Evolutionary conservation across 345 rosid genomes (phyloP).

Genomic region (Geranium brycei): DNA sequence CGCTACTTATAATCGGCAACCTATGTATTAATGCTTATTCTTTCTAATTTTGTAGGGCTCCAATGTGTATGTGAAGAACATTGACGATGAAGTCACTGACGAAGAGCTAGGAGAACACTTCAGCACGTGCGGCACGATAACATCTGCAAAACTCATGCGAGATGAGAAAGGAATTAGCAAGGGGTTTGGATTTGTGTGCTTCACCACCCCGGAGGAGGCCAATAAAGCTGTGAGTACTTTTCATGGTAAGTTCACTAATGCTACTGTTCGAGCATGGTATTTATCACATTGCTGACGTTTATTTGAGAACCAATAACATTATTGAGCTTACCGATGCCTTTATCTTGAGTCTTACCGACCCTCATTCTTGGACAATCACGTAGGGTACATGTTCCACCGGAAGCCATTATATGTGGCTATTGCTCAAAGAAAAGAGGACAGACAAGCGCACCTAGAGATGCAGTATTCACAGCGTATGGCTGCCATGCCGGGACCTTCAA

Average conservation of each 20-base stretch:
- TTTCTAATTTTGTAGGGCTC: conserved; percentile 31
- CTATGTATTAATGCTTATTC: neutral
- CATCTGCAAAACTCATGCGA: conserved; percentile 53
- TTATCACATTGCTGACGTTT: too few relatives aligned
- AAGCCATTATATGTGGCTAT: conserved; percentile 64
- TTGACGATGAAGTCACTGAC: conserved; percentile 46
- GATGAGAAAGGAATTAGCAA: conserved; percentile 56
- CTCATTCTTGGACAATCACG: neutral
- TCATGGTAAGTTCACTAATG: conserved; percentile 28
- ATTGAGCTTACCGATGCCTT: neutral
- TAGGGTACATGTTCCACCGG: conserved; percentile 49
- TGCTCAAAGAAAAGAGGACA: conserved; percentile 71
- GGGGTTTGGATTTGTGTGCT: conserved; percentile 73
- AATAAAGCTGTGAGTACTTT: conserved; percentile 36
- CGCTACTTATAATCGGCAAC: neutral
- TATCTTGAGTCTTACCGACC: conserved; percentile 1
- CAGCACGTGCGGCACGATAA: conserved; percentile 52
- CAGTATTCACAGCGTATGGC: conserved; percentile 34
- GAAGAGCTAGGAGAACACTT: conserved; percentile 49
- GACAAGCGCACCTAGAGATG: conserved; percentile 41
- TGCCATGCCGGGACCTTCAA: conserved; percentile 40
- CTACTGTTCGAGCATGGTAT: neutral
- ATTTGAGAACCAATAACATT: too few relatives aligned
- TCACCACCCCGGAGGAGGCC: conserved; percentile 59
- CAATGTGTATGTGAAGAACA: conserved; percentile 60